These are phyloP conservation scores for Globisporangium megalacanthum DNA, from an alignment of 352 stramenopile species.

Conservation along the genomic window DNA sequence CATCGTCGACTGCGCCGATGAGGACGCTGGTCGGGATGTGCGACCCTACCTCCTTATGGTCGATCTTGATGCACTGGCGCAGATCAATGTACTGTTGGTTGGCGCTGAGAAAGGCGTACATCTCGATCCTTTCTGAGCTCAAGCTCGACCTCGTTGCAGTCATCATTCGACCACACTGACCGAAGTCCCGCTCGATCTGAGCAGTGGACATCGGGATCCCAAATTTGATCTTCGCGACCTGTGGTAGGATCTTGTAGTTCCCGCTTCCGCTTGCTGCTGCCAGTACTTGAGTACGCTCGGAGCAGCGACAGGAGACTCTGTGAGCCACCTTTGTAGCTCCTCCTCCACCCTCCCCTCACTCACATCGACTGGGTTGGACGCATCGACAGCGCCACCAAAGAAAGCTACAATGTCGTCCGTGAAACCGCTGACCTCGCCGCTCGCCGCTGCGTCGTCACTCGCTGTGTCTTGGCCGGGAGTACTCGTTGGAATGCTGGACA, in stretches of 20 bases:
- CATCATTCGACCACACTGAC: no score
- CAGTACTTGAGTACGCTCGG: neutral
- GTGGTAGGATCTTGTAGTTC: no score
- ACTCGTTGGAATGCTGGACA: no score
- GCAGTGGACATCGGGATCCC: no score
- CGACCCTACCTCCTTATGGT: neutral
- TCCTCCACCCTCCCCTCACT: neutral
- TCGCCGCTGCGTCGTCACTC: neutral
- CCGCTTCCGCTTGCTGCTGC: no score
- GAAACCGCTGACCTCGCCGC: neutral
- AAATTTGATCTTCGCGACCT: no score
- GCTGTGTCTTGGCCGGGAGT: neutral
- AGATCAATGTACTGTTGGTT: slow-evolving; percentile 2
- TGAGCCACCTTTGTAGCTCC: neutral
- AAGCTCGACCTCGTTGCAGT: neutral
- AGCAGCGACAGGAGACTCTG: neutral
- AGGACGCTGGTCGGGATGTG: neutral
- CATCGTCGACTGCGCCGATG: no score
- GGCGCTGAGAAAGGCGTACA: neutral
- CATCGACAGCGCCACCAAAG: neutral
- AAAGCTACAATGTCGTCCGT: neutral
- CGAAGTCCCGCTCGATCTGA: no score
- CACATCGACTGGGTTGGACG: neutral
- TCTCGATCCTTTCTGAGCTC: neutral
- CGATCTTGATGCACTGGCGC: neutral